phyloP scores from a whole-genome alignment of 2,329 filamentous ascomycete species.

The Colletotrichum trifolii region DNA sequence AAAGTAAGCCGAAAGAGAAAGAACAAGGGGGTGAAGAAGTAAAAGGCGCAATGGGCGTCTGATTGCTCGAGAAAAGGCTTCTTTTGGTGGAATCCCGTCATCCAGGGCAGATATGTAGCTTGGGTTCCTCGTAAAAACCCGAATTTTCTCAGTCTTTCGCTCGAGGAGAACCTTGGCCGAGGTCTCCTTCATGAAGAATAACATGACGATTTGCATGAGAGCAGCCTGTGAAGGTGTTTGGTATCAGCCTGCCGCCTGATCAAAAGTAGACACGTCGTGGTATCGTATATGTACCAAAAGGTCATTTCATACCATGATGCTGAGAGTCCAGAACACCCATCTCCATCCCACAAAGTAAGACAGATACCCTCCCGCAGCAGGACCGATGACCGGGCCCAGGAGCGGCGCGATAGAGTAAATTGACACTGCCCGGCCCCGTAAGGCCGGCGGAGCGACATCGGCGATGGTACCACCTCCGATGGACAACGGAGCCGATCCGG shows the following conservation, averaged over 20 bases:
- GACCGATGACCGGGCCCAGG: slow-evolving; percentile 46
- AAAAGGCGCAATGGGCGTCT: slow-evolving; percentile 60
- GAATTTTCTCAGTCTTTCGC: slow-evolving; percentile 59
- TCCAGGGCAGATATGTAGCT: slow-evolving; percentile 35
- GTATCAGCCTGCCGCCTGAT: neutral
- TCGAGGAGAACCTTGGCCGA: slow-evolving; percentile 59
- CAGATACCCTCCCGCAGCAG: slow-evolving; percentile 46
- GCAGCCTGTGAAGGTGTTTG: slow-evolving; percentile 48
- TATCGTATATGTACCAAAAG: neutral
- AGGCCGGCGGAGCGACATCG: slow-evolving; percentile 46
- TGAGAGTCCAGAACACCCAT: slow-evolving; percentile 61
- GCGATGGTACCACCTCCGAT: slow-evolving; percentile 49
- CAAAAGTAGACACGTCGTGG: neutral
- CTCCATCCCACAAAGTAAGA: slow-evolving; percentile 44
- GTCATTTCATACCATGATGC: slow-evolving; percentile 44
- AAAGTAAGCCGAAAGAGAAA: slow-evolving; percentile 53
- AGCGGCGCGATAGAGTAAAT: slow-evolving; percentile 48
- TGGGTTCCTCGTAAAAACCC: slow-evolving; percentile 46
- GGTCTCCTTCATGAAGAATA: slow-evolving; percentile 58
- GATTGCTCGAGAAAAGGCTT: slow-evolving; percentile 47
- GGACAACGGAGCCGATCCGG: slow-evolving; percentile 42
- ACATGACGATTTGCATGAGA: slow-evolving; percentile 47
- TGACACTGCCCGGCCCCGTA: slow-evolving; percentile 48
- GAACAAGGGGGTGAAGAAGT: slow-evolving; percentile 62
- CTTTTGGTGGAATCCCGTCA: slow-evolving; percentile 36